Conservation (phyloP, 2,329 filamentous ascomycete species). For the Talaromyces sp. region DNA sequence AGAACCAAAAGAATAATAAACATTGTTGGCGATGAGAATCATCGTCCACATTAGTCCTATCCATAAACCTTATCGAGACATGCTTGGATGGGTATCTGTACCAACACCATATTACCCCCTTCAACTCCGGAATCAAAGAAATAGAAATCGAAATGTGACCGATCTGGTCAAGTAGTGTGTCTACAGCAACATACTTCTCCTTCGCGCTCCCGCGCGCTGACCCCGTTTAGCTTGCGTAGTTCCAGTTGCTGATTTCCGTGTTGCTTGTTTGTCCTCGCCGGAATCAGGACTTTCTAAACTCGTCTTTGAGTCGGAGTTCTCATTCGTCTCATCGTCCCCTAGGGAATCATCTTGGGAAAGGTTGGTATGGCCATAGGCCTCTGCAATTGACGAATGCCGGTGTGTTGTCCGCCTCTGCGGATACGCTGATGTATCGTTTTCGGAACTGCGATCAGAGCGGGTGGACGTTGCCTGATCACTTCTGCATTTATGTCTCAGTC, state of each 20-base stretch:
- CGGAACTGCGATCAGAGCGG: background rate
- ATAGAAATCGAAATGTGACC: background rate
- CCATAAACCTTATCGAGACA: background rate
- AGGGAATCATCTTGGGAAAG: background rate
- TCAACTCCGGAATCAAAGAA: background rate
- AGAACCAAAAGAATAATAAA: slow-evolving; percentile 1
- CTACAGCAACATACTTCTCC: slow-evolving; percentile 39
- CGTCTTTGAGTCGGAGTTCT: background rate
- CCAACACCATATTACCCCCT: background rate
- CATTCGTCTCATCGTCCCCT: background rate
- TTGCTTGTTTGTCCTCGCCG: background rate
- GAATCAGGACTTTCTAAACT: background rate
- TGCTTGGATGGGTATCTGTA: slow-evolving; percentile 10
- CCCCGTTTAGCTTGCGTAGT: slow-evolving; percentile 20
- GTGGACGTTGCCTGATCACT: background rate
- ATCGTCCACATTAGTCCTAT: background rate
- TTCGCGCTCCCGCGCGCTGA: slow-evolving; percentile 29
- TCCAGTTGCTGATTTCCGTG: slow-evolving; percentile 8
- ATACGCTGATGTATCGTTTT: background rate
- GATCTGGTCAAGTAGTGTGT: background rate
- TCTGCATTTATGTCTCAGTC: background rate
- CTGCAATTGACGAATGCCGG: slow-evolving; percentile 12
- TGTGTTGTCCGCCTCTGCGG: slow-evolving; percentile 6
- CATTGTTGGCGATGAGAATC: background rate
- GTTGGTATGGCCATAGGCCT: slow-evolving; percentile 2